Base-by-base conservation (phyloP, 169 alveolate genomes). In the Sarcocystis neurona region DNA sequence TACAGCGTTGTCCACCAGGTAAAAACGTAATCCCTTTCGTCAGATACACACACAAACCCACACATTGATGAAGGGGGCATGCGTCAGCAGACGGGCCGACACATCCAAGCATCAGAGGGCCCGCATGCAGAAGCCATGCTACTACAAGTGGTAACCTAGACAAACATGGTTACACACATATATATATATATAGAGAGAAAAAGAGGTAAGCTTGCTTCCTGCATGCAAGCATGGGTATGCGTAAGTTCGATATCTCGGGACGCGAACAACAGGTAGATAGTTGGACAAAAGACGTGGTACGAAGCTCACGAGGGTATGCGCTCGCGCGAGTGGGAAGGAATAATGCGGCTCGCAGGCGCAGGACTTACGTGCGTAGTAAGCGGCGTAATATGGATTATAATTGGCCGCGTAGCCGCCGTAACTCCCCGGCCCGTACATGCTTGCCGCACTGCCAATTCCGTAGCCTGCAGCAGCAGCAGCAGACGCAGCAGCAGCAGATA, bases 381-480 rank as follows among this genome's bases (percentile, higher is more conserved):
- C 82, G 12, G 82, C 82, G 56, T 72, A 72, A 56, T 72, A 72
- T 37, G 82, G 82, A 32, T 72, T 72, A 56, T 72, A 72, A 56
- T 72, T 72, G n/a, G n/a, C n/a, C 58, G 82, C 82, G 56, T 72
- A 72, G 56, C 82, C 82, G 32, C 82, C 34, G 56, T 72, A 72
- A 8, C 82, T 56, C 34, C 82, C 82, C 15, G 58, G 46, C 12
- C 82, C 82, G 56, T 72, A 72, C 82, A 72, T 39, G 48, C 82
- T 56, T 27, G 58, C 56, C 34, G 60, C 46, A 3, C 82, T 56
- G 0, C 60, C 82, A 48, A 72, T 44, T 39, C 82, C 82, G 39
- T 72, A 72, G 37, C 82, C 82, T 72, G 82, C 23, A 72, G 47
- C 18, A 23, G n/a, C n/a, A n/a, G n/a, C n/a, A n/a, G n/a, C n/a